phyloP scores from a whole-genome alignment of 2,329 filamentous ascomycete species.

The Penicillium verrucosum region DNA sequence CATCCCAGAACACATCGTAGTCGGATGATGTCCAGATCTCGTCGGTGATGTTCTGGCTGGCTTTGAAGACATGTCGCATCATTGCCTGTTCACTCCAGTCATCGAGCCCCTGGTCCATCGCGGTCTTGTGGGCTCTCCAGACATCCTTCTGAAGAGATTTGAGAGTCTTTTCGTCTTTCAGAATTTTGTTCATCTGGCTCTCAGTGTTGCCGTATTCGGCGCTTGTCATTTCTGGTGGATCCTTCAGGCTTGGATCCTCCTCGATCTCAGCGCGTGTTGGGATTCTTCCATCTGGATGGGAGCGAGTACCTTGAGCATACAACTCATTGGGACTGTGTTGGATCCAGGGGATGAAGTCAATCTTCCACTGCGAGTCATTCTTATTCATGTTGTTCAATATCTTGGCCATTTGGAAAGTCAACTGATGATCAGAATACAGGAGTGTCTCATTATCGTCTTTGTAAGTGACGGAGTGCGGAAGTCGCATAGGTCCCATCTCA shows the following conservation, averaged over 20 bases:
- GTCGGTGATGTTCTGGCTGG: conserved; percentile 40
- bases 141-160: conserved; percentile 22
- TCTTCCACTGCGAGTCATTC: conserved; percentile 18
- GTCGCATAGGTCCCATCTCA: conserved; percentile 31
- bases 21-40: conserved; percentile 32
- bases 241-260: conserved; percentile 12
- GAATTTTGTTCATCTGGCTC: conserved; percentile 16
- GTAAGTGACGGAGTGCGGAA: conserved; percentile 24
- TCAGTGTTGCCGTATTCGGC: conserved; percentile 14
- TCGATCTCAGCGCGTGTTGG: conserved; percentile 25
- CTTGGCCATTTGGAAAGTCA: conserved; percentile 25
- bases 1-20: conserved; percentile 36
- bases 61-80: conserved; percentile 34
- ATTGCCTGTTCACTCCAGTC: conserved; percentile 28
- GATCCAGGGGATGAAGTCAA: conserved; percentile 30
- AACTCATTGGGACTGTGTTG: conserved; percentile 30
- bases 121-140: conserved; percentile 21
- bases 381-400: conserved; percentile 26
- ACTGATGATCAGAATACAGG: conserved; percentile 22
- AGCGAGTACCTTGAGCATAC: conserved; percentile 17
- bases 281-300: conserved; percentile 25
- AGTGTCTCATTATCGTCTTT: conserved; percentile 21
- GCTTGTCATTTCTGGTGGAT: conserved; percentile 13
- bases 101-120: conserved; percentile 25
- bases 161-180: conserved; percentile 17